Conservation (phyloP, 2,329 filamentous ascomycete species). For the Colletotrichum neosansevieriae region DNA sequence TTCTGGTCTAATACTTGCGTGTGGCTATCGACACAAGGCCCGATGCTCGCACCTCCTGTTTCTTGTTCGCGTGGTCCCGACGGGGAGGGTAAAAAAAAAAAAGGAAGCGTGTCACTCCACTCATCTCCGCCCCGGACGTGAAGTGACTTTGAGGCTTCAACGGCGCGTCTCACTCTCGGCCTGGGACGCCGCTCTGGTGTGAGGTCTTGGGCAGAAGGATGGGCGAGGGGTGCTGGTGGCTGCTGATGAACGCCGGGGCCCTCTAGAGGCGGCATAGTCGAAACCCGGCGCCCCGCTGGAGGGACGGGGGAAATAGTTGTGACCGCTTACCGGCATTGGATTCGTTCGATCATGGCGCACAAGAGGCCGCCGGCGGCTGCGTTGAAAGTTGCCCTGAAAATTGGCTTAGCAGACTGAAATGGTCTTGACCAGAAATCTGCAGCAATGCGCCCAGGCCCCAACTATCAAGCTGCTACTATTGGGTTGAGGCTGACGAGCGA, state of each 20-base stretch:
- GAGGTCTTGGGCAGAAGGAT: neutral
- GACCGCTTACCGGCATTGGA: neutral
- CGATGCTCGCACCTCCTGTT: constrained; percentile 18
- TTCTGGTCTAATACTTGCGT: neutral
- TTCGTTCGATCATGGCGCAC: constrained; percentile 1
- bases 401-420: neutral
- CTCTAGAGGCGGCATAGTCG: constrained; percentile 10
- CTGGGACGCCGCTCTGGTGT: constrained; percentile 6
- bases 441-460: no score
- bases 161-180: constrained; percentile 34
- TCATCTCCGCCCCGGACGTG: constrained; percentile 8
- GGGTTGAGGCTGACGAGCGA: constrained; percentile 26
- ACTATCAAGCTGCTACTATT: constrained; percentile 2
- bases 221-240: constrained; percentile 29
- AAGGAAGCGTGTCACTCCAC: neutral
- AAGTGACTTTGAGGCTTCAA: constrained; percentile 22
- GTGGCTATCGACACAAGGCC: constrained; percentile 9
- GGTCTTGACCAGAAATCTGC: no score
- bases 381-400: neutral
- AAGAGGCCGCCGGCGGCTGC: constrained; percentile 9
- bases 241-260: constrained; percentile 11
- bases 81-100: neutral
- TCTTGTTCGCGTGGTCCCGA: constrained; percentile 13
- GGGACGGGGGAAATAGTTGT: neutral
- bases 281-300: constrained; percentile 12